Percentiles rank a stretch among this genome's conserved stretches.
phyloP scores from a whole-genome alignment of 1,284 basidiomycete genomes.

The Sphaerobolus stellatus region DNA sequence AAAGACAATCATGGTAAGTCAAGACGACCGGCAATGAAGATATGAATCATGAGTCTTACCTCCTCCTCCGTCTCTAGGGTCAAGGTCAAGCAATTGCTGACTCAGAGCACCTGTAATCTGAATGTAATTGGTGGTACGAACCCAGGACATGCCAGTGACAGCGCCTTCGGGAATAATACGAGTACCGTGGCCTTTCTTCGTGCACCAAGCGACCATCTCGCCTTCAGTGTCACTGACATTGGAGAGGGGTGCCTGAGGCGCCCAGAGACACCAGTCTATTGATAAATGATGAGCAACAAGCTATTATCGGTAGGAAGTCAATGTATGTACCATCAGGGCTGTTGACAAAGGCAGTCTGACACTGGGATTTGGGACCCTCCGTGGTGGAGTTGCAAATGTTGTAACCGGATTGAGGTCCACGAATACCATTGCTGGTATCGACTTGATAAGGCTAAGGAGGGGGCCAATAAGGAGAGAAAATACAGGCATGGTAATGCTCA shows the following conservation, averaged over 20 bases:
- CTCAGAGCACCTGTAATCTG: slow-evolving; percentile 65
- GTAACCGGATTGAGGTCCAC: slow-evolving; percentile 26
- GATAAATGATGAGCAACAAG: neutral
- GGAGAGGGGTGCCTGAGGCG: slow-evolving; percentile 22
- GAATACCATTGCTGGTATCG: slow-evolving; percentile 17
- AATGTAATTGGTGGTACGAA: slow-evolving; percentile 64
- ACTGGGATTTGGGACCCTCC: slow-evolving; percentile 25
- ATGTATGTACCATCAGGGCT: slow-evolving; percentile 44
- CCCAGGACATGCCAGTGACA: slow-evolving; percentile 57
- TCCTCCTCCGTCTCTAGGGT: slow-evolving; percentile 58
- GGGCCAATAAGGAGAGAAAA: neutral
- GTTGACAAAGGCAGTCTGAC: slow-evolving; percentile 24
- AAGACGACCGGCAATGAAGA: neutral
- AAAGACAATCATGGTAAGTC: neutral
- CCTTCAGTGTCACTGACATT: slow-evolving; percentile 36
- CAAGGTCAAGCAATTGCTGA: slow-evolving; percentile 57
- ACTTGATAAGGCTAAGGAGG: slow-evolving; percentile 9
- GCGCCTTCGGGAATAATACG: slow-evolving; percentile 41
- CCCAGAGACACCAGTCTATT: slow-evolving; percentile 23
- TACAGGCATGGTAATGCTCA: slow-evolving; percentile 27
- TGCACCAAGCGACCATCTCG: slow-evolving; percentile 41
- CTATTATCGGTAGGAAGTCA: neutral
- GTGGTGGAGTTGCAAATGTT: slow-evolving; percentile 23
- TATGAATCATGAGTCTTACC: slow-evolving; percentile 8
- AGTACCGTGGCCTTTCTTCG: slow-evolving; percentile 28